Evolutionary conservation across 2,329 filamentous ascomycete species (phyloP).

Genomic region (Pseudophaeomoniella oleicola): DNA sequence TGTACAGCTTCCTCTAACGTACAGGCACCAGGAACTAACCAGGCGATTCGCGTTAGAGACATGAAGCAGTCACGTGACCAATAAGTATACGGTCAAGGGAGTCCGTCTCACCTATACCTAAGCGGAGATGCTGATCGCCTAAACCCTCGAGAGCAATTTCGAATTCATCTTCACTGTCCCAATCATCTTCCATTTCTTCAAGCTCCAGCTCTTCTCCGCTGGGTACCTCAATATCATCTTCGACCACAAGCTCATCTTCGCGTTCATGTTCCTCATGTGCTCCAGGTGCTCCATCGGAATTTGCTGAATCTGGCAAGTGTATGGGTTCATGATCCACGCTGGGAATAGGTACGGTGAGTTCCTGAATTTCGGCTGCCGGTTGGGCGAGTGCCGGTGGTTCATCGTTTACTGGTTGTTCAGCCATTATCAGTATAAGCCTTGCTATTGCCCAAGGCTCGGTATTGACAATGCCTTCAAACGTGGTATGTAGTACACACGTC

Average conservation of each 20-base stretch:
- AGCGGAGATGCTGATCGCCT: not conserved
- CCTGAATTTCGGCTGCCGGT: not conserved
- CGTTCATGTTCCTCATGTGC: not conserved
- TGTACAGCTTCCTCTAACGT: conserved; percentile 53
- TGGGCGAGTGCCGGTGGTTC: not conserved
- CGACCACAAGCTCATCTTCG: not conserved
- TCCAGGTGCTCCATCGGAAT: no score
- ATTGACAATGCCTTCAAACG: no score
- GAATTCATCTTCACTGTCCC: not conserved
- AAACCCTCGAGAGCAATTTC: not conserved
- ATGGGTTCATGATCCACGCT: no score
- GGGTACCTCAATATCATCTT: not conserved
- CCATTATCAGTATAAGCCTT: no score
- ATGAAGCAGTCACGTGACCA: no score
- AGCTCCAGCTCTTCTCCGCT: not conserved
- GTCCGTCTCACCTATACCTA: not conserved
- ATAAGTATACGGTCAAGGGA: no score
- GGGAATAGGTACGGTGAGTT: no score
- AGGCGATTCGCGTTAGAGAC: no score
- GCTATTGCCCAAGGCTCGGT: no score
- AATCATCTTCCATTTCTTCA: not conserved
- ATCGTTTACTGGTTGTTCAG: not conserved
- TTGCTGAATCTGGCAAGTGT: no score
- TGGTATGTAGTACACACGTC: no score
- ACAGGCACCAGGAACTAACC: conserved; percentile 42